phyloP scores from a whole-genome alignment of 148 eudicot species.

The Hydrangea macrophylla region DNA sequence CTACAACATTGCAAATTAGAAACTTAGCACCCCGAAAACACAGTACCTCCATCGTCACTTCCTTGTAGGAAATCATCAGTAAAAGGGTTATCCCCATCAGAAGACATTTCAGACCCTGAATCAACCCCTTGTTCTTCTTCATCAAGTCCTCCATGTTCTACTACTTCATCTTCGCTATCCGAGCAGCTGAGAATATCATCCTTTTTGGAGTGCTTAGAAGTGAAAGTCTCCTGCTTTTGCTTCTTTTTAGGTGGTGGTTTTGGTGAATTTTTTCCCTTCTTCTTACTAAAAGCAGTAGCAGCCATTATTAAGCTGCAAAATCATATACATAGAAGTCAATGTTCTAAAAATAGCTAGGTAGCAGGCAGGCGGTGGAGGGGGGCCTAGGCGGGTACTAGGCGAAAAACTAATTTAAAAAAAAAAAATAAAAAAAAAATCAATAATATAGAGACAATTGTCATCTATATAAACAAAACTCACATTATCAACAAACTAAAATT shows the following conservation, averaged over 20 bases:
- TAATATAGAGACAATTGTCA: too few species aligned
- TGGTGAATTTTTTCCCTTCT: constrained; percentile 22
- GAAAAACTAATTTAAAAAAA: too few species aligned
- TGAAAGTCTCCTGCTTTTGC: constrained; percentile 25
- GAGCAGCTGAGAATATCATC: constrained; percentile 37
- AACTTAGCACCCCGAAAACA: not conserved
- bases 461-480: too few species aligned
- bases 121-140: constrained; percentile 28
- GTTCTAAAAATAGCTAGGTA: too few species aligned
- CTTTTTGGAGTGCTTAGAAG: constrained; percentile 20
- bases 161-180: constrained; percentile 29
- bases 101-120: constrained; percentile 41
- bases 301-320: constrained; percentile 23
- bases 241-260: constrained; percentile 32
- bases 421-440: too few species aligned
- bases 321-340: too few species aligned
- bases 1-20: not conserved
- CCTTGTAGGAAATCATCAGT: constrained; percentile 58
- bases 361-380: not conserved
- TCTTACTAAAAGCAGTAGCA: constrained; percentile 30
- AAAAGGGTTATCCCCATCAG: constrained; percentile 55
- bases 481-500: too few species aligned
- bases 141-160: constrained; percentile 12
- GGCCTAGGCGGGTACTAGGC: too few species aligned
- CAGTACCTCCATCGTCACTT: constrained; percentile 45